phyloP scores from a whole-genome alignment of 176 grass and related monocot species.

The Oryza brachyantha region DNA sequence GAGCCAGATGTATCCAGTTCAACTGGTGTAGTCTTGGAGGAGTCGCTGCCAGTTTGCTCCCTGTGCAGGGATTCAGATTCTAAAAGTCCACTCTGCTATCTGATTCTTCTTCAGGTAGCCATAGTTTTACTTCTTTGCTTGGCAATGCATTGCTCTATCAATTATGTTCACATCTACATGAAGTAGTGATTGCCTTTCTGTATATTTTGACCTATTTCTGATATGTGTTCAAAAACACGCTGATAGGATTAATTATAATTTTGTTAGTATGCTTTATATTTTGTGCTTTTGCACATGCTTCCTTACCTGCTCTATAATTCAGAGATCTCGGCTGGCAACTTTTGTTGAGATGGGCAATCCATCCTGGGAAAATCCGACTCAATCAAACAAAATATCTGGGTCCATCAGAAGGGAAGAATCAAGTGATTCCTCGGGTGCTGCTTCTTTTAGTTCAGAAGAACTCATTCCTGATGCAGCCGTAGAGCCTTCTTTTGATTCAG shows the following conservation, averaged over 20 bases:
- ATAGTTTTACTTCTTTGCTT: slow-evolving; percentile 31
- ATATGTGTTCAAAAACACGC: background rate
- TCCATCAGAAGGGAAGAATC: slow-evolving; percentile 42
- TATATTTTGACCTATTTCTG: slow-evolving; percentile 1
- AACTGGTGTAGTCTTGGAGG: slow-evolving; percentile 46
- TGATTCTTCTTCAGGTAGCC: slow-evolving; percentile 97
- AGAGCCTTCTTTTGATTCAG: slow-evolving; percentile 58
- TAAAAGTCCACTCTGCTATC: slow-evolving; percentile 89
- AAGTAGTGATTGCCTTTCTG: slow-evolving; percentile 15
- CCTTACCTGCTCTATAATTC: slow-evolving; percentile 31
- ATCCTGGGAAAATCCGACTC: slow-evolving; percentile 63
- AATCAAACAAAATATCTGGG: slow-evolving; percentile 32
- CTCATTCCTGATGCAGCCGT: slow-evolving; percentile 26
- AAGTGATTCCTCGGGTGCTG: slow-evolving; percentile 32
- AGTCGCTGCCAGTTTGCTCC: slow-evolving; percentile 70
- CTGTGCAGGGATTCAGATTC: slow-evolving; percentile 84
- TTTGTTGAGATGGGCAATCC: slow-evolving; percentile 91
- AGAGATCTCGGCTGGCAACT: slow-evolving; percentile 90
- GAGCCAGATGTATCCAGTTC: slow-evolving; percentile 52
- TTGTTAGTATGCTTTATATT: slow-evolving; percentile 11
- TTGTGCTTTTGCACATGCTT: slow-evolving; percentile 21
- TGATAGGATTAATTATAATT: background rate
- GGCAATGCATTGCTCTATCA: slow-evolving; percentile 24
- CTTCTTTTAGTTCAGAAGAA: slow-evolving; percentile 46
- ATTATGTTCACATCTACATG: slow-evolving; percentile 29